Base-by-base conservation (phyloP, 2,329 filamentous ascomycete species). In the Aureobasidium vineae region DNA sequence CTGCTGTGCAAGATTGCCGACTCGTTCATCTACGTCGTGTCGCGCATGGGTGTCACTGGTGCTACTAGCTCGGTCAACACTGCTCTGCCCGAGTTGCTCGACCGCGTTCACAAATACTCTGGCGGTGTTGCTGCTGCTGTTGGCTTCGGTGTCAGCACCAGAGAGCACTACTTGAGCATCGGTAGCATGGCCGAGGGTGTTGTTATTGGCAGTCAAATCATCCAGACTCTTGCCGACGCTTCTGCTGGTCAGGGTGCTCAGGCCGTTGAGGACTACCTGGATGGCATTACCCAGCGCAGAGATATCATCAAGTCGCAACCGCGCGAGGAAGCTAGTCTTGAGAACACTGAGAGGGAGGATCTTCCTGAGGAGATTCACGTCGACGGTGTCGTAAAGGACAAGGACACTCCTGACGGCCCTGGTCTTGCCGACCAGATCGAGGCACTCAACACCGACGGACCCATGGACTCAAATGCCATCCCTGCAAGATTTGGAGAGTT, bases 11-110 rank as follows among this genome's bases (percentile, higher is more conserved):
- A 91, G 77, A 94, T 99, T 70, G 95, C 95, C 75, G 94, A 98
- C 79, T 97, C 93, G 3, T 99, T 98, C 82, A 96, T 99, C 80
- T 99, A 99, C 77, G 93, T 99, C 69, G 95, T 99, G 66, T 98
- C 94, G 31, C 86, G 94, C 72, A 96, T 97, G 90, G 95, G 95
- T 72, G 94, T 98, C 66, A 99, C 95, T 11, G 95, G 95, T 72
- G 95, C 92, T 16, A 89, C 88, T 0, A 93, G 93, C 40, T 88
- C 87, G 31, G 81, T 99, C 73, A 97, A 91, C 77, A 84, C 88
- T 52, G 88, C 90, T 67, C 85, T 99, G 40, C 92, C 93, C 16
- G 88, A 90, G 61, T 85, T 99, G 43, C 82, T 99, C 67, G 85
- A 86, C 66, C 88, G 91, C 45, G 95, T 99, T 31, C 95, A 97